Base-by-base conservation (phyloP, 139 green algal genomes). In the Zygnema circumcarinatum region DNA sequence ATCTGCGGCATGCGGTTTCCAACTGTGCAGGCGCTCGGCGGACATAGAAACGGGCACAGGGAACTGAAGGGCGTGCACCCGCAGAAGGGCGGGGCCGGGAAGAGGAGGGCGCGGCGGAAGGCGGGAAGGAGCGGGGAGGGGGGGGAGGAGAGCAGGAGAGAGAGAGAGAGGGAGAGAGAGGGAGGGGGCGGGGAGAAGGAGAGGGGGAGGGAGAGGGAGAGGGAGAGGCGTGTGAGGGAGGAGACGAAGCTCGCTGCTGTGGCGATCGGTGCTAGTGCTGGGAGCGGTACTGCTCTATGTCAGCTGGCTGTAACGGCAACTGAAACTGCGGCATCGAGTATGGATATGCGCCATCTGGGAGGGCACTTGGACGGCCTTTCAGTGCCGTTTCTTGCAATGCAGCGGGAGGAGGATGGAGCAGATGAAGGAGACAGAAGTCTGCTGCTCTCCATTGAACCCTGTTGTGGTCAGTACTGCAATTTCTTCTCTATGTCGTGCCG, bases 61-160 rank as follows among this genome's bases (percentile, higher is more conserved):
- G 76, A 84, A 67, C n/a, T 74, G 35, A 20, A 78, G 69, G n/a
- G 74, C n/a, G 39, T n/a, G 74, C 33, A 81, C n/a, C 31, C n/a
- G 31, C 74, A 81, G 74, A 81, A 73, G 7, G 74, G 35, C 32
- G 47, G 47, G 33, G 74, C 32, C 16, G 74, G 39, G 32, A 81
- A 81, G 47, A 16, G 47, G 16, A 16, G 16, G 47, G 47, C 7
- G 16, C 7, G 16, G 47, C 16, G 47, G 16, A 16, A 62, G 47
- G 47, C 7, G 47, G 47, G 7, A 16, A 62, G 47, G 47, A 16
- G 16, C 47, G 16, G 47, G 47, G 47, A 62, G 16, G 16, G 47
- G 47, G 47, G 16, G 47, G 16, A 16, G 47, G 47, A 62, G 16
- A 62, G 16, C 7, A 16, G 16, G 47, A 62, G 47, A 16, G 47